Conservation (phyloP, 2,329 filamentous ascomycete genomes). For the Alternaria ethzedia region DNA sequence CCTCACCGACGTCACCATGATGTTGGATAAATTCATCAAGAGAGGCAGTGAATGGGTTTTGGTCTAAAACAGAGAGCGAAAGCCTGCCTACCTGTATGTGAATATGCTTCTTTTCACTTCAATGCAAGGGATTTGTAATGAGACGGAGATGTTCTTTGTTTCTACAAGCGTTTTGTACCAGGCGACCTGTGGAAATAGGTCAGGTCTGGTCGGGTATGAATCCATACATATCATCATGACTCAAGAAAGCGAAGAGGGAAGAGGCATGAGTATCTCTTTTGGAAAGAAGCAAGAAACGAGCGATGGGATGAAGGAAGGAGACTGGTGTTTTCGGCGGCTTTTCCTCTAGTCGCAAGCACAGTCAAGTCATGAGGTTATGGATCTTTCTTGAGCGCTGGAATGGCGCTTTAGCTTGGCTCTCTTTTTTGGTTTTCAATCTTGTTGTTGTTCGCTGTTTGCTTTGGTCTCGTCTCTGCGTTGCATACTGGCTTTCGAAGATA, state of each 20-base stretch:
- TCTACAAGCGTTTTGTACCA: not conserved
- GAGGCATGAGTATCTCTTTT: not conserved
- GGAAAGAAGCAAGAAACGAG: not conserved
- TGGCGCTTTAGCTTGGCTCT: not conserved
- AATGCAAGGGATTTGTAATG: not conserved
- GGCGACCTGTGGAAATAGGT: not conserved
- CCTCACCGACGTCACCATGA: slow-evolving; percentile 78
- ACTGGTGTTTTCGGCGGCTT: not conserved
- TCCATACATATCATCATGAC: not conserved
- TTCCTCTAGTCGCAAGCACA: not conserved
- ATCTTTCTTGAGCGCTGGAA: not conserved
- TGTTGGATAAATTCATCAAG: slow-evolving; percentile 98
- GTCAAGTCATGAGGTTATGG: slow-evolving; percentile 4
- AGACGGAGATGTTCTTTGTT: not conserved
- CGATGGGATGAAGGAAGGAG: not conserved
- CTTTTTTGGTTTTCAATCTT: not conserved
- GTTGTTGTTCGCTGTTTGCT: not conserved
- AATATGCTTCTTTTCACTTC: not conserved
- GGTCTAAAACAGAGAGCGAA: slow-evolving; percentile 45
- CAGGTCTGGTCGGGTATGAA: not conserved
- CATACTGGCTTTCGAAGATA: slow-evolving; percentile 15
- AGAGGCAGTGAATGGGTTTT: slow-evolving; percentile 93
- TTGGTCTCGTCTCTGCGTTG: not conserved
- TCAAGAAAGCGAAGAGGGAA: not conserved
- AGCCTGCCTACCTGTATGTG: not conserved